Evolutionary conservation across 208 protist species (phyloP), one percentile per base, ranked within the genome.

Genomic region (Leishmania braziliensis): DNA sequence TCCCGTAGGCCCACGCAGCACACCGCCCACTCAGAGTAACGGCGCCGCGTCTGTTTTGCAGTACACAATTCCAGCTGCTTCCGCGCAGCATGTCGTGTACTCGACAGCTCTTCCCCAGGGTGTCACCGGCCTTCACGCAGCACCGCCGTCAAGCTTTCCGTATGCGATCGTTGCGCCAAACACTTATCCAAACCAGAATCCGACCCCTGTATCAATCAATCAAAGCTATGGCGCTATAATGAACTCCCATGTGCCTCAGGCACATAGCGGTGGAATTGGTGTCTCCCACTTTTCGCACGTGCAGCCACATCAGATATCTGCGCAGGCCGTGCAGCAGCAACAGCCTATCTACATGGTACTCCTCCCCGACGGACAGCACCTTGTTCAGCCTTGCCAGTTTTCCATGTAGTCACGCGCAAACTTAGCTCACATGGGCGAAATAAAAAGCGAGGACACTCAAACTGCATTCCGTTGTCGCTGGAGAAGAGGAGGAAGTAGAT

Each of bases 281-380:
- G 16, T 68, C 33, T 58, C 79, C 5, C 69, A 69, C 43, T 80
- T 75, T 51, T 69, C 58, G 33, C 79, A 58, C 63, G 46, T 77
- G 6, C 65, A 76, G 48, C 79, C 83, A 33, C 71, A 77, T 51
- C 79, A 81, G 39, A 10, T 71, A 68, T 9, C 70, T 20, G 43
- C 71, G 63, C 66, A 65, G 23, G 50, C 36, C 1, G 4, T 81
- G 33, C 72, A 75, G 62, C 56, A 77, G 46, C 79, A 76, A 33
- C 79, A 83, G 53, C 79, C 82, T n/a, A 16, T 88, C 18, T 87
- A 85, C 73, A 79, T 89, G 56, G 81, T 92, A 71, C 66, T 90
- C 14, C 68, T 92, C 29, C 87, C 86, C 26, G 84, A 90, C 43
- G 82, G 74, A 9, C 81, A 83, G 48, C 80, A 81, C 46, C 54